Percentiles rank a stretch among this genome's conserved stretches.
These are phyloP conservation scores for Microcyclospora pomicola DNA, from an alignment of 2,329 filamentous ascomycete genomes.

Conservation along the genomic window DNA sequence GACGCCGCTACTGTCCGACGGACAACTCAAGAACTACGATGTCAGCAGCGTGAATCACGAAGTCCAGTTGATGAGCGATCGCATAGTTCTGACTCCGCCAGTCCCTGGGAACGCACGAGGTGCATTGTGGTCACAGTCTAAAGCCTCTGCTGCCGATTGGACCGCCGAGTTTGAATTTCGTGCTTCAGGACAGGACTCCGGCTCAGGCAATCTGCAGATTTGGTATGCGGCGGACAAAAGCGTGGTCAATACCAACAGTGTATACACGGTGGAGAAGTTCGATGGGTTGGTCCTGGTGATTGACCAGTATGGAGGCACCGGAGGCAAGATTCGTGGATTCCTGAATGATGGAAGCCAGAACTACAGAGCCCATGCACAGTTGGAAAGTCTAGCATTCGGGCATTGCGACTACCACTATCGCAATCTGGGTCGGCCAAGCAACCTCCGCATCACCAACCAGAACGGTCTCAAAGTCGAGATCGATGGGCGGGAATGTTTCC, in stretches of 20 bases:
- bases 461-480: constrained; percentile 62
- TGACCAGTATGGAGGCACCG: constrained; percentile 65
- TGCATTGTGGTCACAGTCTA: constrained; percentile 61
- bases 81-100: constrained; percentile 79
- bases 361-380: constrained; percentile 59
- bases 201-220: constrained; percentile 78
- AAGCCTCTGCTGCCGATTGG: constrained; percentile 50
- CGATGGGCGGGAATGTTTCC: constrained; percentile 71
- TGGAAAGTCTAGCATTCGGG: constrained; percentile 81
- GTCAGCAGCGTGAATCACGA: constrained; percentile 41
- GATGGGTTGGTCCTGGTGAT: constrained; percentile 82
- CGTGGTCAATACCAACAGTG: constrained; percentile 55
- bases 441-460: constrained; percentile 59
- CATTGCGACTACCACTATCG: constrained; percentile 86
- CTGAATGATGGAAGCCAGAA: constrained; percentile 80
- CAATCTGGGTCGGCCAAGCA: constrained; percentile 73
- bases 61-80: constrained; percentile 63
- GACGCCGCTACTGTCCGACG: constrained; percentile 40
- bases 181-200: constrained; percentile 70
- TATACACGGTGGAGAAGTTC: constrained; percentile 74
- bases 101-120: constrained; percentile 75
- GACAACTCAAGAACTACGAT: constrained; percentile 42
- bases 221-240: constrained; percentile 66
- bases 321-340: constrained; percentile 79
- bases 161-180: constrained; percentile 75